Percentiles rank a stretch among this genome's conserved stretches.
phyloP scores from a whole-genome alignment of 371 early-diverging fungal genomes.

The Mortierella sp. region DNA sequence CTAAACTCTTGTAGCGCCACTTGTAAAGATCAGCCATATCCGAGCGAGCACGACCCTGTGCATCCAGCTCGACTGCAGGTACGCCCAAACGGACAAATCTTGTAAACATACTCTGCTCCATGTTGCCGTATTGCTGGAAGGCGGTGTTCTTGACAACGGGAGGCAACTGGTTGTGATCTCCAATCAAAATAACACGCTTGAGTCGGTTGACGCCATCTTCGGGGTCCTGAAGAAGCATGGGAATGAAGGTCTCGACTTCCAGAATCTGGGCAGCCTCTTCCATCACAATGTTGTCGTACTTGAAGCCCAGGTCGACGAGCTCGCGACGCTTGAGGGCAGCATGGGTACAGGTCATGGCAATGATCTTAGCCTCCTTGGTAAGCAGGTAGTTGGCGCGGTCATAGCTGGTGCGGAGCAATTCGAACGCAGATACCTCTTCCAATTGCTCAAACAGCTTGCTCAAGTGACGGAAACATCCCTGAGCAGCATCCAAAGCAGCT shows the following conservation, averaged over 20 bases:
- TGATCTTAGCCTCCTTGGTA: conserved; percentile 94
- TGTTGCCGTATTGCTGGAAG: conserved; percentile 86
- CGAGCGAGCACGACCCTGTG: conserved; percentile 85
- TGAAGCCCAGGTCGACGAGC: conserved; percentile 88
- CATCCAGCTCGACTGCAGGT: conserved; percentile 85
- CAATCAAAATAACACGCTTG: conserved; percentile 94
- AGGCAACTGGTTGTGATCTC: conserved; percentile 97
- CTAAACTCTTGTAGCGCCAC: conserved; percentile 83
- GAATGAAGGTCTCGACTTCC: conserved; percentile 97
- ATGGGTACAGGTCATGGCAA: conserved; percentile 97
- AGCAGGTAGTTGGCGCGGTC: conserved; percentile 94
- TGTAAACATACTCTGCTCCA: conserved; percentile 95
- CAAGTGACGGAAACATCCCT: conserved; percentile 88
- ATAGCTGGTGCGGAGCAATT: conserved; percentile 82
- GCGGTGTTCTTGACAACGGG: conserved; percentile 92
- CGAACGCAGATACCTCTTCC: conserved; percentile 91
- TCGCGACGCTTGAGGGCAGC: conserved; percentile 93
- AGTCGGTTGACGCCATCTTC: conserved; percentile 73
- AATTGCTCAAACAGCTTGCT: conserved; percentile 80
- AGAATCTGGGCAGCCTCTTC: conserved; percentile 98
- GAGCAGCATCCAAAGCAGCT: conserved; percentile 70
- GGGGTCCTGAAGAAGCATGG: conserved; percentile 87
- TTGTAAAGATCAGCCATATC: conserved; percentile 87
- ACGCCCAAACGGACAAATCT: conserved; percentile 94
- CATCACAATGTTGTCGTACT: conserved; percentile 95